Evolutionary conservation across 495 filamentous ascomycete species (phyloP).

Genomic region (Ascobolus immersus): DNA sequence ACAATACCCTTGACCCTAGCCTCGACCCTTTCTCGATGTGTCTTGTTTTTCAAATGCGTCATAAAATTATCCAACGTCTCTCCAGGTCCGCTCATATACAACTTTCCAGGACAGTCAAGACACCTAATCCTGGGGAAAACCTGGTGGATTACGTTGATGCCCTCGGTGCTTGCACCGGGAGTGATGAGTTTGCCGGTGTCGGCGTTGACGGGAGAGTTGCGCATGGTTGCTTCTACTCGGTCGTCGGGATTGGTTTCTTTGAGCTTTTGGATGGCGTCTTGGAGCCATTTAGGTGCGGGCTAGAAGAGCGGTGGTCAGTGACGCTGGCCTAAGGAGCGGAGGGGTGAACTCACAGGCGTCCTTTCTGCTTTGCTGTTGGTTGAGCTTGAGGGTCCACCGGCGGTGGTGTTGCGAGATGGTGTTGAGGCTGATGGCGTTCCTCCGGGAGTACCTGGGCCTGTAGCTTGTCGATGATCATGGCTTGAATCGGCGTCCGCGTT

Average conservation of each 20-base stretch:
- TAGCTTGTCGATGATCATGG: slow-evolving; percentile 8
- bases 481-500: slow-evolving; percentile 4
- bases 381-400: slow-evolving; percentile 2
- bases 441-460: slow-evolving; percentile 10
- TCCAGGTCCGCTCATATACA: slow-evolving; percentile 70
- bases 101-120: slow-evolving; percentile 71
- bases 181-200: slow-evolving; percentile 23
- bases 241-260: slow-evolving; percentile 43
- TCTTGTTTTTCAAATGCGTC: slow-evolving; percentile 14
- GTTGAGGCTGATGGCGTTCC: slow-evolving; percentile 5
- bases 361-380: slow-evolving; percentile 4
- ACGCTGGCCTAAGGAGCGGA: slow-evolving; percentile 4
- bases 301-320: slow-evolving; percentile 27
- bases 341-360: slow-evolving; percentile 9
- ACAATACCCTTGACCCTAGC: slow-evolving; percentile 18
- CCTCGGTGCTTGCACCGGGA: slow-evolving; percentile 23
- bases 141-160: slow-evolving; percentile 9
- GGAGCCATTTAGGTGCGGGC: slow-evolving; percentile 60
- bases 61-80: slow-evolving; percentile 28
- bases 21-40: slow-evolving; percentile 52
- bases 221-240: slow-evolving; percentile 66
- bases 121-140: slow-evolving; percentile 58
- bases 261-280: slow-evolving; percentile 34
- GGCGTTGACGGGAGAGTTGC: slow-evolving; percentile 48
- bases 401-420: slow-evolving; percentile 2